Evolutionary conservation across 371 early-diverging fungal genomes (phyloP), one percentile per base, ranked within the genome.

Genomic region (Chytridium lagenaria): DNA sequence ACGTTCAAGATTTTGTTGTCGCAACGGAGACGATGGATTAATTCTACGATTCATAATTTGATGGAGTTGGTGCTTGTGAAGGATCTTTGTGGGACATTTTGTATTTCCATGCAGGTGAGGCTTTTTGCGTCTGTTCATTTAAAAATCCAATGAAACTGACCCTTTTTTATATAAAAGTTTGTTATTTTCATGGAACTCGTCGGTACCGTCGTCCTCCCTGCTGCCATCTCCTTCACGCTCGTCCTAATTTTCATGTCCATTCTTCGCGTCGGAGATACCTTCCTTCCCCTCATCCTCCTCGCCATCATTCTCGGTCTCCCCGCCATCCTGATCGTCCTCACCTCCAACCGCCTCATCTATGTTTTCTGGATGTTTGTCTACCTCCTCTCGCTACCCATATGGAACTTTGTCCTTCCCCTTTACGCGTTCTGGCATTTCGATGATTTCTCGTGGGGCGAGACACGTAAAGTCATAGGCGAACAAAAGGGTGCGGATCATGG

Each of bases 351-450:
- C 33, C 78, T 71, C 34, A 70, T 70, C 28, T 95, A 98, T 76
- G 90, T 98, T 79, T 94, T 94, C 51, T 98, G 97, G 97, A 94
- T 98, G 95, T 87, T 96, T 51, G 90, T 98, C 26, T 83, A 79
- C 77, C 50, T 85, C n/a, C 15, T 78, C 23, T 96, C 96, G 10
- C 84, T 99, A 33, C 99, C 99, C 0, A 87, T 99, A 34, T 99
- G 98, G 98, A 97, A 98, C 79, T 91, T 98, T 75, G 83, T 96
- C 52, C 85, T 99, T 26, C 99, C 99, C 0, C 84, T 95, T 0
- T 99, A 99, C 82, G 94, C 98, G 0, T 96, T 92, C 84, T 99
- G 99, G 99, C 97, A 98, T 80, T 98, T 99, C 84, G 99, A 99
- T 83, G 99, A 99, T 80, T 99, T 99, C 76, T 91, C 93, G 0